Percentiles rank a stretch among this genome's conserved stretches.
These are phyloP conservation scores for Pseudozyma sp. DNA, from an alignment of 1,284 basidiomycete species.

Conservation along the genomic window DNA sequence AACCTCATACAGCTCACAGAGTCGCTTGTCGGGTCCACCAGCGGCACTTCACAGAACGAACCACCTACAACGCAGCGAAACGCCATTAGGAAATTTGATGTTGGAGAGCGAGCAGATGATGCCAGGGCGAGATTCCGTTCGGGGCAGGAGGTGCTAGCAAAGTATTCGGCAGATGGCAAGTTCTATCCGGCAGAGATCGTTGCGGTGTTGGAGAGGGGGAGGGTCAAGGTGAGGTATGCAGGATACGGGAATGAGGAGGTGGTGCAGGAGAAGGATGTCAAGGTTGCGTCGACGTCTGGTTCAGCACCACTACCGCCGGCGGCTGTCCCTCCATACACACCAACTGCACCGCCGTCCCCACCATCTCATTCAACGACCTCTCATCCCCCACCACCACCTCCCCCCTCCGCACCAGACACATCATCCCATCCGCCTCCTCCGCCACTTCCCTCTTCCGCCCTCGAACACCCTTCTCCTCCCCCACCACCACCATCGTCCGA, in stretches of 20 bases:
- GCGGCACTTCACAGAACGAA: neutral
- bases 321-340: neutral
- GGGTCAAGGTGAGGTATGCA: slow-evolving; percentile 93
- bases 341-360: slow-evolving; percentile 2
- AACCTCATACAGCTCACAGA: slow-evolving; percentile 88
- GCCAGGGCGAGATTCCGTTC: slow-evolving; percentile 69
- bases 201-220: slow-evolving; percentile 78
- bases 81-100: too few species aligned
- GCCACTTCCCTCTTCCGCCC: slow-evolving; percentile 68
- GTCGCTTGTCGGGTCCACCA: slow-evolving; percentile 12
- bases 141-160: slow-evolving; percentile 93
- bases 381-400: slow-evolving; percentile 19
- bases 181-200: slow-evolving; percentile 60
- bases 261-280: slow-evolving; percentile 79
- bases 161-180: slow-evolving; percentile 73
- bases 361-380: neutral
- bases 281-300: slow-evolving; percentile 63
- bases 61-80: too few species aligned
- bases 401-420: slow-evolving; percentile 3
- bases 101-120: neutral
- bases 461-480: slow-evolving; percentile 60
- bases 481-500: neutral
- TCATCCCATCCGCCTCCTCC: slow-evolving; percentile 73
- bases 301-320: slow-evolving; percentile 4
- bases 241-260: slow-evolving; percentile 95